Percentiles rank a stretch among this genome's conserved stretches.
Conservation (phyloP, 495 filamentous ascomycete genomes). For the Staphylotrichum longicolle region DNA sequence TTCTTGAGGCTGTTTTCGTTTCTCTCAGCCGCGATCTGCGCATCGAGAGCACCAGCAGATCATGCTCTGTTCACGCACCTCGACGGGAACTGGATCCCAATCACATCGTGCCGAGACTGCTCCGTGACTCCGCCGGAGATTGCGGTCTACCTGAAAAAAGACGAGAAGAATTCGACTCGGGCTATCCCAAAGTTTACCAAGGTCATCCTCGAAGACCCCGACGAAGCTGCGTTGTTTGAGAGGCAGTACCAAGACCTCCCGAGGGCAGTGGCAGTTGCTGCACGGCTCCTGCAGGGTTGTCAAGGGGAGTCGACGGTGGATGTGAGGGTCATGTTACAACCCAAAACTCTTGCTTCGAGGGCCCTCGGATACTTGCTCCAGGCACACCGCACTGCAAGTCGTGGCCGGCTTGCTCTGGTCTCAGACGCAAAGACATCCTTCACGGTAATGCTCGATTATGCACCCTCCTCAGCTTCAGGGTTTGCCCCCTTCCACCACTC, state of each 20-base stretch:
- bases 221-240: constrained; percentile 21
- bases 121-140: constrained; percentile 17
- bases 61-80: constrained; percentile 9
- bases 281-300: neutral
- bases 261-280: constrained; percentile 16
- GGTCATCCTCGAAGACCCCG: constrained; percentile 17
- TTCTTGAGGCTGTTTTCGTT: constrained; percentile 23
- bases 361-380: constrained; percentile 12
- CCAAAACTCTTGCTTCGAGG: constrained; percentile 17
- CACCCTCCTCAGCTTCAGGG: neutral
- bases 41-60: neutral
- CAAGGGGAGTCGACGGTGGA: neutral
- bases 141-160: constrained; percentile 3
- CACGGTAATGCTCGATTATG: constrained; percentile 19
- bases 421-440: constrained; percentile 1
- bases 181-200: neutral
- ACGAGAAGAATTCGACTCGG: neutral
- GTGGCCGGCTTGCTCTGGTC: neutral
- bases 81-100: constrained; percentile 9
- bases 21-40: constrained; percentile 8
- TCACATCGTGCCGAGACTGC: constrained; percentile 9
- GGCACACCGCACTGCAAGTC: constrained; percentile 13
- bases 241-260: constrained; percentile 16
- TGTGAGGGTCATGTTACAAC: constrained; percentile 13
- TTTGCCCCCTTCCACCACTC: constrained; percentile 9